Evolutionary conservation across 1,139 yeast genomes (phyloP).

Genomic region (Kodamaea ohmeri): DNA sequence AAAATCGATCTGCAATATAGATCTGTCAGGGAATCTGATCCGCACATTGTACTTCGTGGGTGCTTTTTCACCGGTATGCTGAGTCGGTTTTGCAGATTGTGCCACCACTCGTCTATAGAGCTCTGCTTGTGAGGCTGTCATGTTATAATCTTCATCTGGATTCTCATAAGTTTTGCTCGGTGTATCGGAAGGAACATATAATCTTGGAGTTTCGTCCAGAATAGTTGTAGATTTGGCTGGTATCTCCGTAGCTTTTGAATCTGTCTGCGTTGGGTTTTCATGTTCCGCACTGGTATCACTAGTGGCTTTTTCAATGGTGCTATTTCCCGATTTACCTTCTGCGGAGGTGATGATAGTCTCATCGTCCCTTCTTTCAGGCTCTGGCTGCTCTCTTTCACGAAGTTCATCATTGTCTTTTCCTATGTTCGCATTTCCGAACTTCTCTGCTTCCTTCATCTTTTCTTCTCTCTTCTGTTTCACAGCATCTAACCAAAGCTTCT

Average conservation of each 20-base stretch:
- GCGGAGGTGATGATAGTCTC: too few species aligned
- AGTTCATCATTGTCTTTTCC: neutral
- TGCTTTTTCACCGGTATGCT: slow-evolving; percentile 22
- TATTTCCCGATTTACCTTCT: neutral
- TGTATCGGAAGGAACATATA: slow-evolving; percentile 21
- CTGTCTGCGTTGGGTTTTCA: neutral
- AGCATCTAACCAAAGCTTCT: slow-evolving; percentile 14
- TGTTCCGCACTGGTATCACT: neutral
- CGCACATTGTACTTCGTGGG: slow-evolving; percentile 35
- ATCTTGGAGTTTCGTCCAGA: slow-evolving; percentile 20
- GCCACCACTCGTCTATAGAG: slow-evolving; percentile 48
- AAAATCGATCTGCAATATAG: slow-evolving; percentile 48
- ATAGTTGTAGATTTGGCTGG: neutral
- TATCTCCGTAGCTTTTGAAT: neutral
- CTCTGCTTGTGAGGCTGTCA: slow-evolving; percentile 53
- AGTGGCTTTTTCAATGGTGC: neutral
- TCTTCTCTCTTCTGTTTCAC: slow-evolving; percentile 7
- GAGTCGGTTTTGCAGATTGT: slow-evolving; percentile 34
- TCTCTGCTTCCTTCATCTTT: neutral
- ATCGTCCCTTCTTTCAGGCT: too few species aligned
- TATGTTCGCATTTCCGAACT: neutral
- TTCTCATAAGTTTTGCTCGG: slow-evolving; percentile 30
- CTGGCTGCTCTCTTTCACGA: too few species aligned
- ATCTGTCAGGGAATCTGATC: slow-evolving; percentile 53
- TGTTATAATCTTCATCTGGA: slow-evolving; percentile 47